Percentiles rank a stretch among this genome's conserved stretches.
Conservation (phyloP, 257 asterid species). For the Gardenia jasminoides region DNA sequence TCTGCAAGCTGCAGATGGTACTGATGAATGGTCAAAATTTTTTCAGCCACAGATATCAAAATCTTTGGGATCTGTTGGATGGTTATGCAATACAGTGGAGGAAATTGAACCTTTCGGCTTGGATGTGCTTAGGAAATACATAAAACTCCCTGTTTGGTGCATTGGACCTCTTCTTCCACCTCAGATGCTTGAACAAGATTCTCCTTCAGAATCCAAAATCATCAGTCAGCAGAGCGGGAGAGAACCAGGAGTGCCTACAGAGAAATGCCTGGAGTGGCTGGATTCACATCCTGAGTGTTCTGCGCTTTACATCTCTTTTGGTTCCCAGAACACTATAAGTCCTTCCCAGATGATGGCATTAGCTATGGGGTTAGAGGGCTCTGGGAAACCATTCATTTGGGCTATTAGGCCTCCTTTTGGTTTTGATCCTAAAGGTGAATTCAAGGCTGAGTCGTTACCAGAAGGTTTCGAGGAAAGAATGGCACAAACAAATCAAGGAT, state of each 20-base stretch:
- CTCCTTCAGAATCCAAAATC: not conserved
- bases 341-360: conserved; percentile 78
- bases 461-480: conserved; percentile 47
- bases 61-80: conserved; percentile 51
- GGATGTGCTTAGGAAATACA: conserved; percentile 33
- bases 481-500: conserved; percentile 34
- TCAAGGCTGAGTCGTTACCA: conserved; percentile 73
- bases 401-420: conserved; percentile 77
- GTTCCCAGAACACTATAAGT: conserved; percentile 87
- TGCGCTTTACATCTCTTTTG: conserved; percentile 77
- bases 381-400: conserved; percentile 68
- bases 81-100: conserved; percentile 62
- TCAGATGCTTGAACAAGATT: conserved; percentile 30
- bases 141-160: conserved; percentile 71
- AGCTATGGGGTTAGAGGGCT: conserved; percentile 70
- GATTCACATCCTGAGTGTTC: conserved; percentile 42
- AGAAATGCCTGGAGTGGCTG: conserved; percentile 69
- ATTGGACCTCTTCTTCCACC: conserved; percentile 79
- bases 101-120: conserved; percentile 72
- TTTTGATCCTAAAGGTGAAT: conserved; percentile 45
- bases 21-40: conserved; percentile 74
- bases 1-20: conserved; percentile 57
- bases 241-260: conserved; percentile 60
- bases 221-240: conserved; percentile 56
- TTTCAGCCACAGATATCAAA: conserved; percentile 47